phyloP scores from a whole-genome alignment of 441 rosid species.

The Gossypium gossypioides region DNA sequence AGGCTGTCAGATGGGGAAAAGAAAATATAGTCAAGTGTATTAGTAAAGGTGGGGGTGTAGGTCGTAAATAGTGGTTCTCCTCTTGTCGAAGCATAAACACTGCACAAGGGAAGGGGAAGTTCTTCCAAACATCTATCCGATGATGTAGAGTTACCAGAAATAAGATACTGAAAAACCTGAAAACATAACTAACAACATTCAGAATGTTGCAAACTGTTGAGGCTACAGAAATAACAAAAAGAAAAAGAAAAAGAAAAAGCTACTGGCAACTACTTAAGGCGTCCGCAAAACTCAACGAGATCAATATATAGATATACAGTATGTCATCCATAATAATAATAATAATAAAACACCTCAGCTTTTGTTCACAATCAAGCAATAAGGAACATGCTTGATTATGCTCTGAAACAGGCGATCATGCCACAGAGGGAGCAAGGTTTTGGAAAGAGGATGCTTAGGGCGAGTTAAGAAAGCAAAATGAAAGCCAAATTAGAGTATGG shows the following conservation, averaged over 20 bases:
- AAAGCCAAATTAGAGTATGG: background rate
- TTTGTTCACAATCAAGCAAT: background rate
- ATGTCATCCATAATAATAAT: background rate
- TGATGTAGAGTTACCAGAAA: conserved; percentile 38
- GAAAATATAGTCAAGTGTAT: conserved; percentile 75
- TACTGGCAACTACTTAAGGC: background rate
- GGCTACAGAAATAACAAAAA: background rate
- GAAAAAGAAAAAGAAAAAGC: background rate
- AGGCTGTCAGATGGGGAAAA: conserved; percentile 48
- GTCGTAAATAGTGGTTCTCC: conserved; percentile 86
- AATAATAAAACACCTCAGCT: background rate
- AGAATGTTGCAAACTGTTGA: background rate
- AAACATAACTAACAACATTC: conserved; percentile 1
- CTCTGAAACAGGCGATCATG: background rate
- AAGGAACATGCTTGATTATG: background rate
- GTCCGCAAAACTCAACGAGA: background rate
- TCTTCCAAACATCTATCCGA: conserved; percentile 35
- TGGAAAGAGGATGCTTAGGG: background rate
- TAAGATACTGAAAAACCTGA: conserved; percentile 72
- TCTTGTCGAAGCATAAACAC: conserved; percentile 53
- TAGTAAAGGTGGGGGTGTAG: conserved; percentile 70
- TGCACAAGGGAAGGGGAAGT: conserved; percentile 51
- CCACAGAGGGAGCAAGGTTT: background rate
- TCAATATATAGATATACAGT: background rate
- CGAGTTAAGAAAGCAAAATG: background rate